Base-by-base conservation (phyloP, 2,329 filamentous ascomycete species). In the Ascochyta clinopodiicola region DNA sequence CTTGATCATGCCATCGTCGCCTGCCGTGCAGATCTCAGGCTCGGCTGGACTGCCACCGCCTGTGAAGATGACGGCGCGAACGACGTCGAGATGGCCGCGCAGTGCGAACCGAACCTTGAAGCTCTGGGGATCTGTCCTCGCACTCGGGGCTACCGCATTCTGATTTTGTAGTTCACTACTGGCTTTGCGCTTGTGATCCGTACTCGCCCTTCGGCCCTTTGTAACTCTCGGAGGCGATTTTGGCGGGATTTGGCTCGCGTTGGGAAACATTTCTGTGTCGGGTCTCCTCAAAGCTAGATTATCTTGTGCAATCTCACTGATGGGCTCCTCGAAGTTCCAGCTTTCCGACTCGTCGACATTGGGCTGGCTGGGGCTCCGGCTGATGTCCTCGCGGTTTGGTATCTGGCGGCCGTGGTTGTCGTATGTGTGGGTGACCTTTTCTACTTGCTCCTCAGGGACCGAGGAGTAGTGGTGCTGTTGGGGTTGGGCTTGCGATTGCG, bases 51-150 rank as follows among this genome's bases (percentile, higher is more conserved):
- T 97, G 58, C 95, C 95, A 37, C 95, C 95, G 22, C 95, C 95
- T 1, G 93, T 98, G 77, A 99, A 99, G 61, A 97, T 96, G 55
- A 98, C 91, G 1, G 92, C 92, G 36, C 95, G 88, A 5, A 99
- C 92, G 2, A 96, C 93, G 72, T 98, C 92, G 2, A 99, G 83
- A 74, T 99, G 95, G 1, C 95, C 95, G 46, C 94, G 85, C 4
- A 99, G 82, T 4, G 92, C 94, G 71, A 96, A 98, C 45, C 92
- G 87, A 55, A 98, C 88, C 76, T 96, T 97, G 80, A 99, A 98
- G 63, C 85, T 92, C 15, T 87, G 84, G 24, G 81, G 85, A 57
- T 97, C 93, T 1, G 82, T 76, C 69, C 88, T 90, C 37, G 72
- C 59, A 21, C 63, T 58, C 27, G 73, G 71, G 13, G 75, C 72